Percentiles rank a stretch among this genome's conserved stretches.
Conservation (phyloP, 2,329 filamentous ascomycete genomes). For the Talaromyces sp. region DNA sequence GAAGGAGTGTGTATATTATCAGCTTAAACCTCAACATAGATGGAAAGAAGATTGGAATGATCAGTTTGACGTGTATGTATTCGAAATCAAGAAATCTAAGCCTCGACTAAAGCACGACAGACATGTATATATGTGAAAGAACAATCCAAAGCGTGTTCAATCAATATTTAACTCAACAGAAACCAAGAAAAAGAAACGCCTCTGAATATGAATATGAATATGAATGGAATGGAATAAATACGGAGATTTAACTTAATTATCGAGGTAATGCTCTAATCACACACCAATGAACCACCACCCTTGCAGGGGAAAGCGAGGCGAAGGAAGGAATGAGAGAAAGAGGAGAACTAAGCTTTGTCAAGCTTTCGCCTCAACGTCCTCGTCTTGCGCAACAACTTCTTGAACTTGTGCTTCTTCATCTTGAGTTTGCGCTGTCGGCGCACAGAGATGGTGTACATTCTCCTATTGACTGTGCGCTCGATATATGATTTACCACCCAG, state of each 20-base stretch:
- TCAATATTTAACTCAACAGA: too few relatives aligned
- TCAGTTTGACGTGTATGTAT: too few relatives aligned
- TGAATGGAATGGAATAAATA: not conserved
- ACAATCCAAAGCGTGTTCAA: too few relatives aligned
- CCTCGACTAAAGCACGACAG: too few relatives aligned
- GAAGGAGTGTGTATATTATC: too few relatives aligned
- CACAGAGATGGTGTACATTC: constrained; percentile 82
- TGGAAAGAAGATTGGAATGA: too few relatives aligned
- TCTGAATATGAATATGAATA: constrained; percentile 7
- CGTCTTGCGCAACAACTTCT: constrained; percentile 95
- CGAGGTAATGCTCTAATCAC: not conserved
- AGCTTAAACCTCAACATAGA: too few relatives aligned
- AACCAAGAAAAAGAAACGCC: constrained; percentile 17
- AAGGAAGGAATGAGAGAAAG: constrained; percentile 18
- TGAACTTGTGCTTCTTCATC: constrained; percentile 99
- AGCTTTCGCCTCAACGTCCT: constrained; percentile 83
- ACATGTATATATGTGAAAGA: too few relatives aligned
- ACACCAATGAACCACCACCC: not conserved
- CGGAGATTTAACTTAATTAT: not conserved
- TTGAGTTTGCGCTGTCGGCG: constrained; percentile 88
- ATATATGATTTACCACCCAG: constrained; percentile 52
- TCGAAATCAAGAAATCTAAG: too few relatives aligned
- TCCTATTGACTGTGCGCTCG: constrained; percentile 61
- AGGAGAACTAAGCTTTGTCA: constrained; percentile 53
- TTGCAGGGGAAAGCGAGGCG: too few relatives aligned